phyloP scores from a whole-genome alignment of 192 early-diverging fungal species.

The Entomortierella chlamydospora region DNA sequence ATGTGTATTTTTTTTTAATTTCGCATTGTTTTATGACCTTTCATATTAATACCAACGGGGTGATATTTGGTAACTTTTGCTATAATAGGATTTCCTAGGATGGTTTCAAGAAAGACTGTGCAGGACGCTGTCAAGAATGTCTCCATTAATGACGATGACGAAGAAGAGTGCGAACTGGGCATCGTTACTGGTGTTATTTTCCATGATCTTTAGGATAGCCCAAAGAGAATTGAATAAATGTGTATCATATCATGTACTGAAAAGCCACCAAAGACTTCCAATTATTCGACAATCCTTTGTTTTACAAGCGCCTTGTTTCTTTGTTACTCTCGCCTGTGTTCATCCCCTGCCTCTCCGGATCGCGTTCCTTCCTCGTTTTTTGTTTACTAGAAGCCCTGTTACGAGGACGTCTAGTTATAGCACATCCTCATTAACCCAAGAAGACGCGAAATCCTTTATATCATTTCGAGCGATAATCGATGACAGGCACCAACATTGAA shows the following conservation, averaged over 20 bases:
- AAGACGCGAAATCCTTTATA: not conserved
- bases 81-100: slow-evolving; percentile 40
- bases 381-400: not conserved
- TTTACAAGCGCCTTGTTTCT: not conserved
- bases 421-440: no score
- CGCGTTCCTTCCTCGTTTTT: not conserved
- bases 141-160: slow-evolving; percentile 20
- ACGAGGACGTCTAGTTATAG: no score
- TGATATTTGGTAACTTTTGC: not conserved
- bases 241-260: no score
- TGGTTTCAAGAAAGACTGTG: slow-evolving; percentile 38
- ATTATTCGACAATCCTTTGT: no score
- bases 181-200: slow-evolving; percentile 52
- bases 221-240: no score
- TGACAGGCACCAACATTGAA: slow-evolving; percentile 20
- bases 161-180: slow-evolving; percentile 17
- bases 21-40: not conserved
- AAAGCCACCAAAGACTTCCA: no score
- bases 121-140: slow-evolving; percentile 30
- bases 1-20: not conserved
- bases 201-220: slow-evolving; percentile 25
- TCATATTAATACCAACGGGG: not conserved
- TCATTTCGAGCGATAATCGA: not conserved
- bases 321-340: no score
- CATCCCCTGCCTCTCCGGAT: no score